phyloP scores from a whole-genome alignment of 495 filamentous ascomycete species.

The Penicillium malachiteum region DNA sequence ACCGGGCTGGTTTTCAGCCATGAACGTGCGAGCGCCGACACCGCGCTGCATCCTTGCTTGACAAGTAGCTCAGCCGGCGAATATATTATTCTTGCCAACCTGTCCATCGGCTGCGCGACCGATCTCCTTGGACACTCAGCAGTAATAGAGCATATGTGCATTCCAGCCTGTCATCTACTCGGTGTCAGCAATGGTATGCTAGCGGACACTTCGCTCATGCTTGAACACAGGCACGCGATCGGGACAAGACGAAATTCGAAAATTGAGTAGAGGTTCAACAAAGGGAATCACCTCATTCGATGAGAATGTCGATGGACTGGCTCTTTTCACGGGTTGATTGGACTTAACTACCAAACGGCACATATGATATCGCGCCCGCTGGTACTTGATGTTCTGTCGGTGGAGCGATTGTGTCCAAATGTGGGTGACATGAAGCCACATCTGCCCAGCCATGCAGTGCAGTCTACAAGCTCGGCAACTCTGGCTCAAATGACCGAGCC shows the following conservation, averaged over 20 bases:
- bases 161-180: neutral
- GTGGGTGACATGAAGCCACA: neutral
- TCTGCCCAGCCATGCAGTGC: neutral
- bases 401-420: neutral
- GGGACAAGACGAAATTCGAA: neutral
- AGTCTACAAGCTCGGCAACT: neutral
- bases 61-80: neutral
- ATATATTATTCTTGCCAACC: neutral
- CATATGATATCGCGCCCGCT: neutral
- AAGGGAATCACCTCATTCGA: neutral
- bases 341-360: neutral
- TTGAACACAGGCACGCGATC: neutral
- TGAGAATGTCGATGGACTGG: neutral
- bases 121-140: neutral
- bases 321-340: neutral
- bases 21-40: neutral
- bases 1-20: neutral
- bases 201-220: neutral
- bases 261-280: neutral
- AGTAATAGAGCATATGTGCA: neutral
- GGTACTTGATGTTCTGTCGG: neutral
- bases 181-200: neutral
- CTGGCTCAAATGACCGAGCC: neutral
- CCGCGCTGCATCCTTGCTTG: neutral
- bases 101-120: neutral